A percentile compares a stretch with the other conserved stretches of the same genome.
Conservation (phyloP, 371 early-diverging fungal genomes). For the Saksenaea oblongispora region DNA sequence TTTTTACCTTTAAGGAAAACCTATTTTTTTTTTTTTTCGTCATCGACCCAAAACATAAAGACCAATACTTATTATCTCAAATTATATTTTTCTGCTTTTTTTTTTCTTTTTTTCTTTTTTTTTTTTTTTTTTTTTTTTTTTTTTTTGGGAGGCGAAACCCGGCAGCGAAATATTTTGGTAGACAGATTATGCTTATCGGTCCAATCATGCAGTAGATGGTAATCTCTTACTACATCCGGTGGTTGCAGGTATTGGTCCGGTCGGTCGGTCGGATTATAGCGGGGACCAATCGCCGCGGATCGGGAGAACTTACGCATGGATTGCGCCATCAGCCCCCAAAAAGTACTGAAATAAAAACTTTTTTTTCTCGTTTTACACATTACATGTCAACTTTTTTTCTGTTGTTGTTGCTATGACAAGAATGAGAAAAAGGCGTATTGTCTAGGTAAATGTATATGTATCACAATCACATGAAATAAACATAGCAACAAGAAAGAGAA, state of each 20-base stretch:
- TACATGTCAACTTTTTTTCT: not conserved
- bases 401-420: no score
- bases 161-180: not conserved
- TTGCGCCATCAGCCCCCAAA: slow-evolving; percentile 2
- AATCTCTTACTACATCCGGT: not conserved
- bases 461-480: no score
- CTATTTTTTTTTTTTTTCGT: no score
- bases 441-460: no score
- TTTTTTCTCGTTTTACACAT: not conserved
- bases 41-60: no score
- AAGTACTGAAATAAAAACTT: not conserved
- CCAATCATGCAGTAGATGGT: not conserved
- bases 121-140: not conserved
- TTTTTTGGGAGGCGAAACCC: not conserved
- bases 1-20: no score
- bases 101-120: not conserved
- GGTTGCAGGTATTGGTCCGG: not conserved
- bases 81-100: not conserved
- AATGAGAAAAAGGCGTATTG: no score
- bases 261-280: not conserved
- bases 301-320: not conserved
- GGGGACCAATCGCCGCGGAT: slow-evolving; percentile 6
- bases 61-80: no score
- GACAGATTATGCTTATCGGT: slow-evolving; percentile 1
- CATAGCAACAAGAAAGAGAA: no score